A percentile compares a stretch with the other conserved stretches of the same genome.
These are phyloP conservation scores for Penicillium subrubescens DNA, from an alignment of 495 filamentous ascomycete species.

Conservation along the genomic window DNA sequence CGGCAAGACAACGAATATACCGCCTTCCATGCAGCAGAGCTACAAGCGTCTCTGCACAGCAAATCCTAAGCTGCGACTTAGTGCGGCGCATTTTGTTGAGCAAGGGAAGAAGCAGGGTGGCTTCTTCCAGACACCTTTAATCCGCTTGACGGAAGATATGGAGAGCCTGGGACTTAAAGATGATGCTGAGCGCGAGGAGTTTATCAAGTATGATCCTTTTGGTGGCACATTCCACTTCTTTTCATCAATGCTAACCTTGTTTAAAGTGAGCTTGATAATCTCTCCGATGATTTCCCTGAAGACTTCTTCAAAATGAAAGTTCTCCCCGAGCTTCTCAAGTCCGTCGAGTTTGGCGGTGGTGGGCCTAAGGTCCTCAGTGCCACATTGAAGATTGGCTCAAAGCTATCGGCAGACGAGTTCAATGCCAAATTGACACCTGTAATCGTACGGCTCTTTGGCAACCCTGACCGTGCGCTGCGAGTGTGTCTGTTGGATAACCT, in stretches of 20 bases:
- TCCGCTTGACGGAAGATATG: constrained; percentile 86
- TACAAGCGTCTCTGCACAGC: constrained; percentile 85
- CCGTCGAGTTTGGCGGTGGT: constrained; percentile 94
- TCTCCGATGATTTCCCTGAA: constrained; percentile 92
- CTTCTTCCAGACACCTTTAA: constrained; percentile 91
- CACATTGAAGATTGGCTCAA: constrained; percentile 85
- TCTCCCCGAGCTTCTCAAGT: constrained; percentile 92
- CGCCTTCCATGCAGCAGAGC: constrained; percentile 80
- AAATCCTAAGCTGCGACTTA: constrained; percentile 87
- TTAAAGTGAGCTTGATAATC: constrained; percentile 75
- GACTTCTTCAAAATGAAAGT: constrained; percentile 98
- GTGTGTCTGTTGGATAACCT: constrained; percentile 91
- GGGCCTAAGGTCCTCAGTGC: constrained; percentile 88
- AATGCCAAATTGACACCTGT: constrained; percentile 81
- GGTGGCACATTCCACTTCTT: neutral
- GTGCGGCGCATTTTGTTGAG: constrained; percentile 82
- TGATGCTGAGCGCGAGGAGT: constrained; percentile 80
- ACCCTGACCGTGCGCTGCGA: constrained; percentile 88
- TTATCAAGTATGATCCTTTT: constrained; percentile 65
- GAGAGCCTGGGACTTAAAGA: constrained; percentile 88
- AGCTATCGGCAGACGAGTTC: constrained; percentile 87
- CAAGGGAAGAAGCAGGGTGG: constrained; percentile 80
- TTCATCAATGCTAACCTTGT: neutral
- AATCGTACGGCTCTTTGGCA: constrained; percentile 82
- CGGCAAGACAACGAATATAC: constrained; percentile 82